Evolutionary conservation across 495 filamentous ascomycete species (phyloP), one percentile per base, ranked within the genome.

Genomic region (Talaromyces adpressus): DNA sequence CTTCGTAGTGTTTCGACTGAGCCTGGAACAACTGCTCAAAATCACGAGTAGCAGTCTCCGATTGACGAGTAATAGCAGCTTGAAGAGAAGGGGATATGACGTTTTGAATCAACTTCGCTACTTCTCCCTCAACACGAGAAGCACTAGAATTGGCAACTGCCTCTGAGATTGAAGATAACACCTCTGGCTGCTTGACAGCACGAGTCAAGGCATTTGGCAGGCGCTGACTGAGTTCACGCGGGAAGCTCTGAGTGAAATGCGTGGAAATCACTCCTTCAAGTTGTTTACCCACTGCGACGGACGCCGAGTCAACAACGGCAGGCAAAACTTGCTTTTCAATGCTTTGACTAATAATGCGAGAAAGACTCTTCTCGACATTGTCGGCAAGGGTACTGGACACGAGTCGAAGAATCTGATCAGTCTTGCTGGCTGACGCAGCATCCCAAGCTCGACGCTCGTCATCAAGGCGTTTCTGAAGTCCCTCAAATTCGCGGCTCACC

Each of bases 351-450:
- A 96, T 84, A 62, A 95, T 88, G 29, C 83, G 84, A 27, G 84
- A 77, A 34, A 97, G 81, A 25, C 87, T 89, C 67, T 87, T 84
- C 72, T 97, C 92, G 30, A 95, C 90, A 65, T 97, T 98, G 53
- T 94, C 88, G 20, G 91, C 89, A 20, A 99, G 80, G 12, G 94
- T 93, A 59, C 84, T 87, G 1, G 92, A 94, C 8, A 99, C 90
- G 51, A 96, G 81, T 22, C 91, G 89, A 59, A 99, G 82, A 34
- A 99, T 79, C 63, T 89, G 86, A 61, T 92, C 88, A 65, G 91
- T 89, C 64, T 87, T 87, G n/a, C 86, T 83, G 16, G 85, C 77
- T 29, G 85, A 83, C 29, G 87, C 81, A 59, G 85, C 85, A 72
- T 87, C 84, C 70, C 84, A 82, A 58, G 80, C 78, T 65, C 84